phyloP scores from a whole-genome alignment of 495 filamentous ascomycete genomes.

The Neurospora sp. region DNA sequence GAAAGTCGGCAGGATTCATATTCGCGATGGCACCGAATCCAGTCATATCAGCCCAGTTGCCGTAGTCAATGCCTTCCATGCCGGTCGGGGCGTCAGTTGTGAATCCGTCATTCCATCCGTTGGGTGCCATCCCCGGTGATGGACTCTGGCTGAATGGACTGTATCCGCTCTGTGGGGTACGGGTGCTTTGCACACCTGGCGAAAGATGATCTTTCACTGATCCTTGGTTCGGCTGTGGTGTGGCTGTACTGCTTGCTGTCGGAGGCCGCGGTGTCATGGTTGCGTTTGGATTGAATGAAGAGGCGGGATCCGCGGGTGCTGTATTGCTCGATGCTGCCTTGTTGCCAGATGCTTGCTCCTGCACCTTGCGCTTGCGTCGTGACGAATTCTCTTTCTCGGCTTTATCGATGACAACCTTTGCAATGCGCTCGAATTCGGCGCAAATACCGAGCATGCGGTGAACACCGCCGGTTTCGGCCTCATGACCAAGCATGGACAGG shows the following conservation, averaged over 20 bases:
- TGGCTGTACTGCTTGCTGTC: conserved; percentile 21
- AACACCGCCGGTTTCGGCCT: conserved; percentile 77
- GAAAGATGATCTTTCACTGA: conserved; percentile 27
- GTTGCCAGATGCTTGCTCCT: conserved; percentile 27
- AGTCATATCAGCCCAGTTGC: conserved; percentile 40
- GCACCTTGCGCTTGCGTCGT: conserved; percentile 71
- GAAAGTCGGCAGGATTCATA: neutral
- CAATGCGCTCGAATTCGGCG: conserved; percentile 90
- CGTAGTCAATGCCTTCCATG: conserved; percentile 23
- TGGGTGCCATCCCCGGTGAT: conserved; percentile 22
- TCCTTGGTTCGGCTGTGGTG: conserved; percentile 23
- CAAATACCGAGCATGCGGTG: conserved; percentile 89
- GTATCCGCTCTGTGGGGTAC: conserved; percentile 21
- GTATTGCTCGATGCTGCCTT: conserved; percentile 11
- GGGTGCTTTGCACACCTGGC: conserved; percentile 29
- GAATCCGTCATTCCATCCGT: conserved; percentile 22
- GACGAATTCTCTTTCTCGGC: conserved; percentile 70
- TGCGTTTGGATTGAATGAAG: conserved; percentile 24
- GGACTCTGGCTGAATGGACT: conserved; percentile 24
- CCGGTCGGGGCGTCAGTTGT: conserved; percentile 7
- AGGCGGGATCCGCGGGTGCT: conserved; percentile 15
- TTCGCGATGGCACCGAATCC: conserved; percentile 25
- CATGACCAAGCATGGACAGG: conserved; percentile 56
- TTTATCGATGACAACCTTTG: conserved; percentile 83
- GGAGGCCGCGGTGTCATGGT: conserved; percentile 23